Base-by-base conservation (phyloP, 139 green algal genomes). In the Protoeuglena noctilucae region DNA sequence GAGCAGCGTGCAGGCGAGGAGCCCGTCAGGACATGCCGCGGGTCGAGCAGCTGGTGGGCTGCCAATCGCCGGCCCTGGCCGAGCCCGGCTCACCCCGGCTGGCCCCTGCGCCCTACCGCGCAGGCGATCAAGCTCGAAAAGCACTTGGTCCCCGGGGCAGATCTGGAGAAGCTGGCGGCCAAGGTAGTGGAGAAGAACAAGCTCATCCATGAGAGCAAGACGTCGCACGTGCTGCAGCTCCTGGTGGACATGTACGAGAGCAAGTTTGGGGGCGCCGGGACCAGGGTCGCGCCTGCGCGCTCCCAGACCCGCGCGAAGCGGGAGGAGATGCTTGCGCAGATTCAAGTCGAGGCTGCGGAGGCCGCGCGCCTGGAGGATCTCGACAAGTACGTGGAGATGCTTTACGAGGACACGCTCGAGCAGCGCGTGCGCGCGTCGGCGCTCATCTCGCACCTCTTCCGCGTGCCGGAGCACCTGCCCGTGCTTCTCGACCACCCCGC, bases 361-460 rank as follows among this genome's bases (percentile, higher is more conserved):
- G 9, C 23, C 28, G 52, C 53, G 28, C 23, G 52, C 27, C 47
- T 66, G 22, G 46, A 61, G 7, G 40, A 56, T 1, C 48, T 69
- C 4, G 63, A 69, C 51, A 26, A 58, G 7, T 75, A 75, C 58
- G 50, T 75, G 29, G 67, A 75, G 55, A 18, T 41, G 16, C 66
- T 89, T 59, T 93, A 91, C 54, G 78, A 88, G 50, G 82, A 89
- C 48, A 71, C 81, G 19, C 64, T 83, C 40, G 49, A 56, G 3
- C 57, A 69, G 26, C 86, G 82, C 60, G 56, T 81, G 24, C 46
- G 51, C 1, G 77, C 77, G 17, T 75, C 75, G 3, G 73, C 63
- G 22, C 74, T 74, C 52, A 72, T 88, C 21, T 64, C 66, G 4
- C 67, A 75, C 56, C 77, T 87, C 3, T 83, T 86, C 57, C 43